Evolutionary conservation across 176 grass and related monocot genomes (phyloP), one percentile per base, ranked within the genome.

Genomic region (Chrysopogon serrulatus): DNA sequence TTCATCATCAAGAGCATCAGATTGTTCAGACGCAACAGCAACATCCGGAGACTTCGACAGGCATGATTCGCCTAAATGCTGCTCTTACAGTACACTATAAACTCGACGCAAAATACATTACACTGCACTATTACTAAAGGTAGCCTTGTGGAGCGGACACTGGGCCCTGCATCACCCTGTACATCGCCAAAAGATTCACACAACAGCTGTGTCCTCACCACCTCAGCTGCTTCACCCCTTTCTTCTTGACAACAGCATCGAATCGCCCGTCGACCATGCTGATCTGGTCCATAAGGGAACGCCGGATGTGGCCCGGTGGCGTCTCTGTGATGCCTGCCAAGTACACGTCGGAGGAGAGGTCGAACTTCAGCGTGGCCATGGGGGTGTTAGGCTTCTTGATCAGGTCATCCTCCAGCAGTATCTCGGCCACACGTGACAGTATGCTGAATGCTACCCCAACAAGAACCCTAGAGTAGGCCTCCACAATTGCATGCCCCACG

Each of bases 271-370:
- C 97, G 2, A 92, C 86, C 87, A 89, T 84, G 78, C 91, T 96
- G 87, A 99, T 99, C 85, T 99, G 97, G 86, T 99, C 83, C 41
- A 99, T 92, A 18, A 99, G 94, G 73, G 91, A 92, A 11, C 93
- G 88, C 2, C 91, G 89, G 60, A 99, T 94, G 86, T 90, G 91
- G 45, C 93, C 93, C 0, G 90, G 93, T 0, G 91, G 93, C 34
- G 93, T 96, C 87, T 99, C 91, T 2, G 91, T 94, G 76, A 99
- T 94, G 56, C 97, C 96, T 2, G 93, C 73, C 74, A 96, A 88
- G 89, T 99, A 96, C 34, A 99, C 96, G 23, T 95, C 85, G 12
- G 96, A 96, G 19, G 89, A 81, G 57, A 99, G 89, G 84, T 99
- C 96, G 65, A 99, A 99, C 74, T 99, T 99, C 40, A 99, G 89